Evolutionary conservation across 306 rosid species (phyloP).

Genomic region (Luffa aegyptiaca): DNA sequence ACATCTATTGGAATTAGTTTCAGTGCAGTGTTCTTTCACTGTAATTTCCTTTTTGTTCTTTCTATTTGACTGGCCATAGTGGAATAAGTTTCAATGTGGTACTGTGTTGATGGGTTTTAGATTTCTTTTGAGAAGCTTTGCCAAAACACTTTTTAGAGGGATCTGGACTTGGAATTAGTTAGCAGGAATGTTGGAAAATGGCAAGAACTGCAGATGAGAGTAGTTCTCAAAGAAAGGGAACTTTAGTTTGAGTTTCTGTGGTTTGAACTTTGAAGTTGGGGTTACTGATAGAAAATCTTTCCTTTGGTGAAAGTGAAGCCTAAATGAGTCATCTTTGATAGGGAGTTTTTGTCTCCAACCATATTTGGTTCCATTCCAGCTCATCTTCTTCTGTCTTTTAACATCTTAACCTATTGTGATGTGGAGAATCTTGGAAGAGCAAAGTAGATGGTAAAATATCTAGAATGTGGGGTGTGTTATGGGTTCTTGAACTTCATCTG

Average conservation of each 20-base stretch:
- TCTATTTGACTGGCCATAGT: background rate
- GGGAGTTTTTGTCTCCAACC: background rate
- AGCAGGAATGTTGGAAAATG: background rate
- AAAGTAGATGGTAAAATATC: background rate
- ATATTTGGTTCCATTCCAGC: slow-evolving; percentile 5
- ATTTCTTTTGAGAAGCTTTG: background rate
- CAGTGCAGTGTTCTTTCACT: background rate
- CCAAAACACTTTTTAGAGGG: background rate
- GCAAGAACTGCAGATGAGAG: background rate
- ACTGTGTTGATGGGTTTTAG: background rate
- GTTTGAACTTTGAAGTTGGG: background rate
- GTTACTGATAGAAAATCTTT: background rate
- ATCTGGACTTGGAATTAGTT: background rate
- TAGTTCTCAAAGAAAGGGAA: background rate
- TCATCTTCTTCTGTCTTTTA: background rate
- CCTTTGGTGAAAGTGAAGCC: background rate
- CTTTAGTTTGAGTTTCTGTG: background rate
- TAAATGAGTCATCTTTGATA: background rate
- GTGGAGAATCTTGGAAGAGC: background rate
- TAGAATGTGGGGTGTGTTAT: background rate
- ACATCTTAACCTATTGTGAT: background rate
- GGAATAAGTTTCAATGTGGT: background rate
- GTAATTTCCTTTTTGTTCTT: background rate
- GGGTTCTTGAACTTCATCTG: background rate
- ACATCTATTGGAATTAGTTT: background rate